Evolutionary conservation across 805 yeast genomes (phyloP).

Genomic region (Ogataea pignaliae): DNA sequence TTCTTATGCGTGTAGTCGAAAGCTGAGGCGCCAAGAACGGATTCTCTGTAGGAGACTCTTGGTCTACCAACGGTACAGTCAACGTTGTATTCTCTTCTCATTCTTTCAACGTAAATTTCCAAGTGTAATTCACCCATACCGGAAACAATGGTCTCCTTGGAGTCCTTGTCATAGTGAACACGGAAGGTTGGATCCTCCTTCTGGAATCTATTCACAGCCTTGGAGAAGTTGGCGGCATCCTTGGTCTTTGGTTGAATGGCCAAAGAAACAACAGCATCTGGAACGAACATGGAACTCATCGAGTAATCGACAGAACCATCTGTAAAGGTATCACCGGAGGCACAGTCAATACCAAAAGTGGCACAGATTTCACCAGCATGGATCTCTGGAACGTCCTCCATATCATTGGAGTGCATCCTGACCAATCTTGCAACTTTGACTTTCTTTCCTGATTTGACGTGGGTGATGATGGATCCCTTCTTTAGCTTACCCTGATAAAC

Average conservation of each 20-base stretch:
- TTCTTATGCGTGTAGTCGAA: conserved; percentile 96
- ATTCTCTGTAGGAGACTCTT: conserved; percentile 96
- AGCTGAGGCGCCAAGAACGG: conserved; percentile 64
- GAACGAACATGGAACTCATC: conserved; percentile 98
- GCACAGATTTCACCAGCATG: conserved; percentile 99
- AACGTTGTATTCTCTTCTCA: conserved; percentile 94
- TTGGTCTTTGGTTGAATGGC: conserved; percentile 84
- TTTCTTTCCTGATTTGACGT: conserved; percentile 88
- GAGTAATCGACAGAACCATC: conserved; percentile 77
- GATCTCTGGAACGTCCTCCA: conserved; percentile 96
- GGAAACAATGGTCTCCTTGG: conserved; percentile 90
- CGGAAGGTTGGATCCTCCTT: conserved; percentile 99
- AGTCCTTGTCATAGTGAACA: conserved; percentile 83
- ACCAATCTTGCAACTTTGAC: conserved; percentile 91
- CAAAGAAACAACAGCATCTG: conserved; percentile 96
- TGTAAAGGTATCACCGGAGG: conserved; percentile 97
- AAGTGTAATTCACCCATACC: conserved; percentile 99
- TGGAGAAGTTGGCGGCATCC: conserved; percentile 86
- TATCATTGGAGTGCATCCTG: conserved; percentile 97
- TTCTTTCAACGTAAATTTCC: conserved; percentile 97
- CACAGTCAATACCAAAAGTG: conserved; percentile 97
- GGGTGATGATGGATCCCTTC: conserved; percentile 85
- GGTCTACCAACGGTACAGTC: conserved; percentile 96
- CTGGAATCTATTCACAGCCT: conserved; percentile 96
- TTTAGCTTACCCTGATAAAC: conserved; percentile 94